A percentile compares a stretch with the other conserved stretches of the same genome.
Conservation (phyloP, 1,284 basidiomycete genomes). For the Peniophora sp. region DNA sequence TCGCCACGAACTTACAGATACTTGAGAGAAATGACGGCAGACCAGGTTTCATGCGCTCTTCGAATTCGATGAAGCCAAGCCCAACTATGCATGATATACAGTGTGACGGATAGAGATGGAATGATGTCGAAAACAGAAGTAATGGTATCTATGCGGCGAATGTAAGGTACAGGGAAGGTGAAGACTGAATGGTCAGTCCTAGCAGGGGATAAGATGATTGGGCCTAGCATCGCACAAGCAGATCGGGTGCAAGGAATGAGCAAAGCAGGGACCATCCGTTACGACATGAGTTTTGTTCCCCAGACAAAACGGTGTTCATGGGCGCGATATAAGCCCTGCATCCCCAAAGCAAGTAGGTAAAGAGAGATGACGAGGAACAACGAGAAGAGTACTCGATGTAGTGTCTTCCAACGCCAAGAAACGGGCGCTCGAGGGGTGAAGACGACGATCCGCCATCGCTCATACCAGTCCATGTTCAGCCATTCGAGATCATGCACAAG, state of each 20-base stretch:
- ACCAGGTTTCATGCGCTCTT: too few species aligned
- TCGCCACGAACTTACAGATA: too few species aligned
- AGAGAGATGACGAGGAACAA: conserved; percentile 48
- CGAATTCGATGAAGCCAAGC: not conserved
- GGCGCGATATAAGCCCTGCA: conserved; percentile 36
- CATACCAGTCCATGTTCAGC: conserved; percentile 67
- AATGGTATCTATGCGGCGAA: too few species aligned
- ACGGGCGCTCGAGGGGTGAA: conserved; percentile 65
- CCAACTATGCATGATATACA: not conserved
- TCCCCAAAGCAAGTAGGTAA: conserved; percentile 52
- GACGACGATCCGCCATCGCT: conserved; percentile 61
- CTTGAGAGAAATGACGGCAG: too few species aligned
- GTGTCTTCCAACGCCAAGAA: conserved; percentile 53
- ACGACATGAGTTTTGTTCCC: conserved; percentile 70
- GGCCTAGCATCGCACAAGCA: too few species aligned
- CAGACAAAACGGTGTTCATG: conserved; percentile 66
- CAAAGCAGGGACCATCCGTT: conserved; percentile 7
- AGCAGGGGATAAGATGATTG: too few species aligned
- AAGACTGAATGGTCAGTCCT: too few species aligned
- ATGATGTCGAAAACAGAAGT: too few species aligned
- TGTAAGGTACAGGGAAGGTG: too few species aligned
- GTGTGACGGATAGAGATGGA: not conserved
- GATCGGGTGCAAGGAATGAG: not conserved
- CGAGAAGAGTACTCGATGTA: conserved; percentile 25
- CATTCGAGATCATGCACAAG: conserved; percentile 56